Evolutionary conservation across 768 basidiomycete species (phyloP), one percentile per base, ranked within the genome.

Genomic region (Galerina sulciceps): DNA sequence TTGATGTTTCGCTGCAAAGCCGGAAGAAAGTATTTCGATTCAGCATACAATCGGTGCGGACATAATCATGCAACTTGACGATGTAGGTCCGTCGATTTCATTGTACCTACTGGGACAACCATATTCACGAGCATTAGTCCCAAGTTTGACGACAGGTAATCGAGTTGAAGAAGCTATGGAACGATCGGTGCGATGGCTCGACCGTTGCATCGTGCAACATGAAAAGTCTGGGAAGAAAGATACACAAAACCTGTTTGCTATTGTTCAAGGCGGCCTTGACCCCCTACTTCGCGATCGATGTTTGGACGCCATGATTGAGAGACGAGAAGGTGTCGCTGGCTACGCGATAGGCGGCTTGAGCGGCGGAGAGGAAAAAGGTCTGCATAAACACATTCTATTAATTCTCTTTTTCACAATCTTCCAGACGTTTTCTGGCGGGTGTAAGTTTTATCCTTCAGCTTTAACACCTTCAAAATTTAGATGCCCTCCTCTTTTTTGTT

Each of bases 21-120:
- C 94, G 35, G 94, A 96, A 75, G 90, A 94, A 77, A 93, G 91
- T 65, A 94, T 96, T 41, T 85, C 87, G 14, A 90, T 94, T 66
- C 93, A 96, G 69, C 94, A 96, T 68, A 81, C 89, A 8, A 94
- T 96, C 42, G 93, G 94, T 5, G 91, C 89, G 23, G 94, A 96
- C 69, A 96, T 96, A 59, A 93, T 96, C 60, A 96, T 96, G 94
- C 94, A 93, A 70, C 81, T 94, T 15, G 93, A 95, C 70, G 93
- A 95, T 72, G 93, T 95, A 50, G 92, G 92, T 89, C 65, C 71
- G 87, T 76, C 26, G 23, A 43, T 1, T 43, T 50, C 4, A 14
- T 55, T 57, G 42, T 26, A 37, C 47, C 26, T 8, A 31, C 26
- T 31, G 53, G 22, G 0, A 37, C 35, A 55, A 53, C 22, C 10